Base-by-base conservation (phyloP, 805 yeast genomes). In the Pichia pseudocactophila region DNA sequence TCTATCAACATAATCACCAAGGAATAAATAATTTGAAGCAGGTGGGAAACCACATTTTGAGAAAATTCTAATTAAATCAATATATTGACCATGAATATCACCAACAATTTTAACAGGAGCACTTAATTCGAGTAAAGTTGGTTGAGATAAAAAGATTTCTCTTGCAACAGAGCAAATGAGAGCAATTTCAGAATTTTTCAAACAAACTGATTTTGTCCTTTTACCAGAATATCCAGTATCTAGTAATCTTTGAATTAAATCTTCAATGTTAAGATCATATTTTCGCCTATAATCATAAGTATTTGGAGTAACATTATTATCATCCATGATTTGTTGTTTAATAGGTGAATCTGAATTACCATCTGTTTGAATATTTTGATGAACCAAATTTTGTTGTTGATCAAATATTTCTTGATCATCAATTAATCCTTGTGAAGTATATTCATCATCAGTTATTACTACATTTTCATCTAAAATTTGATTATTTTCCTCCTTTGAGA, bases 31-130 rank as follows among this genome's bases (percentile, higher is more conserved):
- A 62, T 92, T 92, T 12, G 96, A 78, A 48, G 82, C 75, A 2
- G 97, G 97, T 5, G 98, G 98, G 64, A 90, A 86, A 18, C 98
- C 98, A 67, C 97, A 89, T 66, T 88, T 82, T 43, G 95, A 87
- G 64, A 92, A 87, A 46, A 92, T 73, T 51, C 98, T 76, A 50
- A 92, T 77, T 48, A 92, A 69, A 64, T 92, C 98, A 40, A 84
- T 83, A 59, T 82, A 92, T 63, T 92, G 98, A 26, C 98, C 98
- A 63, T 92, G 98, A 26, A 92, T 95, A 60, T 92, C 98, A 37
- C 94, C 94, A 4, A 84, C 94, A 18, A 83, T 83, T 59, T 84
- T 84, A 18, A 83, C 92, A 0, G 94, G 92, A 2, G 92, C 85
- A 34, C 85, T 76, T 47, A 90, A 69, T 61, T 92, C 97, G 45